A percentile compares a stretch with the other conserved stretches of the same genome.
phyloP scores from a whole-genome alignment of 106 monocot genomes.

The Dioscorea zingiberensis region DNA sequence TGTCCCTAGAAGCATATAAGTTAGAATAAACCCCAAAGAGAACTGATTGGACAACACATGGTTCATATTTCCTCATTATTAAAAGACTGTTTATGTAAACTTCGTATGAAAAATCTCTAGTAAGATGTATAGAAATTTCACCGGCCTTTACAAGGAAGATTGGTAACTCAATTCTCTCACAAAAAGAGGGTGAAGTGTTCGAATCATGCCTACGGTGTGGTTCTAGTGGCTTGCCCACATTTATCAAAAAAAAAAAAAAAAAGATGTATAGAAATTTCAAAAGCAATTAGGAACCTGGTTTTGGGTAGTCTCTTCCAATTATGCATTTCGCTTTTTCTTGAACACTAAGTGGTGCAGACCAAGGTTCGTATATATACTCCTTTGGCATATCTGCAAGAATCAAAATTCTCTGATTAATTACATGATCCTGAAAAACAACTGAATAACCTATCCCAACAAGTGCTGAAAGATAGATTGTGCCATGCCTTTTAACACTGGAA shows the following conservation, averaged over 20 bases:
- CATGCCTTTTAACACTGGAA: slow-evolving; percentile 79
- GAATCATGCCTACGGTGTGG: no score
- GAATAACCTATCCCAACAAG: not conserved
- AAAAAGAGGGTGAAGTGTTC: no score
- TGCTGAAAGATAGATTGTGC: not conserved
- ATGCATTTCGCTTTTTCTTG: slow-evolving; percentile 81
- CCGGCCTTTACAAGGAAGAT: no score
- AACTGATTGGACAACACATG: no score
- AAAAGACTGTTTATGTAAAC: not conserved
- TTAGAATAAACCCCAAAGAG: not conserved
- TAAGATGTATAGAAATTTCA: no score
- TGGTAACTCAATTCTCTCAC: no score
- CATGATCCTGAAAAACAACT: not conserved
- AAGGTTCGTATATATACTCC: slow-evolving; percentile 91
- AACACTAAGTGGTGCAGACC: slow-evolving; percentile 73
- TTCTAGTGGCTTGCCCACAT: no score
- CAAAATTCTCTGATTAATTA: not conserved
- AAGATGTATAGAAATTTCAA: not conserved
- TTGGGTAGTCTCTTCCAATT: slow-evolving; percentile 80
- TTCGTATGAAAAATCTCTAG: not conserved
- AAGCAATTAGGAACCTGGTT: slow-evolving; percentile 41
- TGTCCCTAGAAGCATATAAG: not conserved
- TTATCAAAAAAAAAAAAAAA: not conserved
- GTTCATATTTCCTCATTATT: not conserved
- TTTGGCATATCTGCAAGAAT: slow-evolving; percentile 69